Evolutionary conservation across 2,329 filamentous ascomycete genomes (phyloP).

Genomic region (Epichloe scottii): DNA sequence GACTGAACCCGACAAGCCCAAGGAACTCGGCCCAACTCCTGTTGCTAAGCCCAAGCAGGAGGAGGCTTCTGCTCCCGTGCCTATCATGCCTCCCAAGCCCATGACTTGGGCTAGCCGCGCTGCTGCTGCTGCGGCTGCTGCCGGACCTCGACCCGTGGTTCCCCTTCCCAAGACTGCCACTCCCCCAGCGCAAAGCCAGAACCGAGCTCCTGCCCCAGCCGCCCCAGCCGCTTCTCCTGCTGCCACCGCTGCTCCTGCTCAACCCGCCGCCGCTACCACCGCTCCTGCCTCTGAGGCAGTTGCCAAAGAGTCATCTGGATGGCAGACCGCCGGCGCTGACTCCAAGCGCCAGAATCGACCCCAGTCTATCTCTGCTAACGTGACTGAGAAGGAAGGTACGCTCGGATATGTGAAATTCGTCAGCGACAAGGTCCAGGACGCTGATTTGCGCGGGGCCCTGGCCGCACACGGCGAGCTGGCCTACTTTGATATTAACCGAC

Average conservation of each 20-base stretch:
- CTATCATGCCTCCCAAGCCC: constrained; percentile 39
- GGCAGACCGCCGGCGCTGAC: constrained; percentile 80
- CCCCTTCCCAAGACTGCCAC: constrained; percentile 46
- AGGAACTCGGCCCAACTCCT: constrained; percentile 46
- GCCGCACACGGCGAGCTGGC: constrained; percentile 58
- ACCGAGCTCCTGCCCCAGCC: constrained; percentile 33
- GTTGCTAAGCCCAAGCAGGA: constrained; percentile 29
- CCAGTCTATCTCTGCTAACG: constrained; percentile 47
- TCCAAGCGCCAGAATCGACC: constrained; percentile 72
- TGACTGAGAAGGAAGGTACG: constrained; percentile 60
- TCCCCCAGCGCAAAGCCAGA: constrained; percentile 33
- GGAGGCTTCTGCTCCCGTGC: constrained; percentile 33
- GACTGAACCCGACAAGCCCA: constrained; percentile 53
- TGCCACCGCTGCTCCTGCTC: constrained; percentile 24
- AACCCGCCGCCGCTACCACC: constrained; percentile 23
- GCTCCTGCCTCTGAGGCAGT: constrained; percentile 27
- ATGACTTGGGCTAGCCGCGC: constrained; percentile 65
- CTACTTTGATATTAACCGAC: constrained; percentile 66
- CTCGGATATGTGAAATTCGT: constrained; percentile 95
- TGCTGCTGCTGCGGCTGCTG: constrained; percentile 47
- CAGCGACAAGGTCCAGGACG: constrained; percentile 70
- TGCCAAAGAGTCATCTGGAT: constrained; percentile 43
- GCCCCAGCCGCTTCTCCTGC: constrained; percentile 26
- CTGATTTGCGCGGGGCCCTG: constrained; percentile 58
- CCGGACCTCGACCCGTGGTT: constrained; percentile 39